A percentile compares a stretch with the other conserved stretches of the same genome.
Evolutionary conservation across 2,329 filamentous ascomycete species (phyloP).

Genomic region (Lachnellula subtilissima): DNA sequence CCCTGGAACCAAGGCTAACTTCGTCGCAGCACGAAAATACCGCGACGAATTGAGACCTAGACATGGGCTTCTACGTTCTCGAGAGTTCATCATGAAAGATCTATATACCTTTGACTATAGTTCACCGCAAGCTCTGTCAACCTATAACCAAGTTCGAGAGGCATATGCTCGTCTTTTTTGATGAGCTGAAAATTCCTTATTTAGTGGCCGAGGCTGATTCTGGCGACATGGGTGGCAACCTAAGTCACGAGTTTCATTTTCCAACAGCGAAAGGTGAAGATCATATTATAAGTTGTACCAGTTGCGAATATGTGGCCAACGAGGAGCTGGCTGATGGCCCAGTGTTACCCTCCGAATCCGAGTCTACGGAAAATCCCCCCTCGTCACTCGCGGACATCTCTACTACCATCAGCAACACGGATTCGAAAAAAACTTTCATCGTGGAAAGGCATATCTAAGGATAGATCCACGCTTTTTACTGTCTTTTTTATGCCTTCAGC

Average conservation of each 20-base stretch:
- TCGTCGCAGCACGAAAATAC: constrained; percentile 71
- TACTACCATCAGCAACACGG: background rate
- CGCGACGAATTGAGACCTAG: constrained; percentile 86
- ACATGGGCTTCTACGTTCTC: constrained; percentile 78
- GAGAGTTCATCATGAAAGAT: constrained; percentile 98
- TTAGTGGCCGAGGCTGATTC: constrained; percentile 85
- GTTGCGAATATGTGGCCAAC: constrained; percentile 75
- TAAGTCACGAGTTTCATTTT: constrained; percentile 95
- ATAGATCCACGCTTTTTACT: constrained; percentile 63
- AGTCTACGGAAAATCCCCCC: background rate
- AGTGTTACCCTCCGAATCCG: background rate
- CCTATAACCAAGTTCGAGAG: constrained; percentile 68
- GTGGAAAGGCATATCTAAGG: constrained; percentile 56
- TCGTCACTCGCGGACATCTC: background rate
- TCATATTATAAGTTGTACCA: constrained; percentile 67
- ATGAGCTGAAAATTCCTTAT: constrained; percentile 78
- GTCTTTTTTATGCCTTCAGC: constrained; percentile 46
- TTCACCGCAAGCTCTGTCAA: constrained; percentile 63
- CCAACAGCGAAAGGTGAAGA: constrained; percentile 79
- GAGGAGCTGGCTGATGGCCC: constrained; percentile 68
- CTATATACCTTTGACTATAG: constrained; percentile 88
- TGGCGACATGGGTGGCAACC: constrained; percentile 88
- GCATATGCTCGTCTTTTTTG: constrained; percentile 73
- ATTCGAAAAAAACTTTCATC: constrained; percentile 11
- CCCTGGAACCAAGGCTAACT: constrained; percentile 1